A percentile compares a stretch with the other conserved stretches of the same genome.
These are phyloP conservation scores for Geotrichum ghanense DNA, from an alignment of 805 yeast genomes.

Conservation along the genomic window DNA sequence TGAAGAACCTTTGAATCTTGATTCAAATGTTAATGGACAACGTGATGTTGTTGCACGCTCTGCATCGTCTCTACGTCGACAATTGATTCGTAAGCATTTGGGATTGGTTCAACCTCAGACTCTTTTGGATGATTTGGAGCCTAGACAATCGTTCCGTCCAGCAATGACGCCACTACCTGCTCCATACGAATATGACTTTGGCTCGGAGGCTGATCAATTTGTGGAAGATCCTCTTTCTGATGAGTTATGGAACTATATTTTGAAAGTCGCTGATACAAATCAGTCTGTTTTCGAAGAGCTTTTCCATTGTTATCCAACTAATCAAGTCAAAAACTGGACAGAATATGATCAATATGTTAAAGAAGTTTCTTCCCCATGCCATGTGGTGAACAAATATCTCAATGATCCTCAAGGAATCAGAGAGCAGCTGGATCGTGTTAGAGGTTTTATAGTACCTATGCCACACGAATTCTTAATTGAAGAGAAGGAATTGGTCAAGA, in stretches of 20 bases:
- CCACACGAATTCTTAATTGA: constrained; percentile 6
- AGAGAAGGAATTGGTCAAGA: constrained; percentile 6
- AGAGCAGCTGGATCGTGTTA: constrained; percentile 5
- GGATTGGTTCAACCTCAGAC: constrained; percentile 4
- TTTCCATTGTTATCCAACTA: constrained; percentile 8
- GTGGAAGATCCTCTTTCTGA: constrained; percentile 7
- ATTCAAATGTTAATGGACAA: constrained; percentile 3
- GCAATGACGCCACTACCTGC: constrained; percentile 1
- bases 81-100: constrained; percentile 6
- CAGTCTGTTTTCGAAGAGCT: constrained; percentile 7
- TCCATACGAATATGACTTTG: constrained; percentile 3
- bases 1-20: constrained; percentile 3
- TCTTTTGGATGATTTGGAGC: neutral
- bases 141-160: constrained; percentile 5
- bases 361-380: constrained; percentile 5
- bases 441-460: constrained; percentile 6
- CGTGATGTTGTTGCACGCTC: neutral
- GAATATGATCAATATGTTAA: constrained; percentile 4
- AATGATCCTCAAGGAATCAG: constrained; percentile 4
- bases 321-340: constrained; percentile 5
- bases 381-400: constrained; percentile 3
- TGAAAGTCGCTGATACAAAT: constrained; percentile 24
- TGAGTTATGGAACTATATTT: constrained; percentile 16
- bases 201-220: constrained; percentile 5
- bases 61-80: constrained; percentile 5